Percentiles rank a stretch among this genome's conserved stretches.
Evolutionary conservation across 2,329 filamentous ascomycete genomes (phyloP).

Genomic region (Xylariaceae sp.): DNA sequence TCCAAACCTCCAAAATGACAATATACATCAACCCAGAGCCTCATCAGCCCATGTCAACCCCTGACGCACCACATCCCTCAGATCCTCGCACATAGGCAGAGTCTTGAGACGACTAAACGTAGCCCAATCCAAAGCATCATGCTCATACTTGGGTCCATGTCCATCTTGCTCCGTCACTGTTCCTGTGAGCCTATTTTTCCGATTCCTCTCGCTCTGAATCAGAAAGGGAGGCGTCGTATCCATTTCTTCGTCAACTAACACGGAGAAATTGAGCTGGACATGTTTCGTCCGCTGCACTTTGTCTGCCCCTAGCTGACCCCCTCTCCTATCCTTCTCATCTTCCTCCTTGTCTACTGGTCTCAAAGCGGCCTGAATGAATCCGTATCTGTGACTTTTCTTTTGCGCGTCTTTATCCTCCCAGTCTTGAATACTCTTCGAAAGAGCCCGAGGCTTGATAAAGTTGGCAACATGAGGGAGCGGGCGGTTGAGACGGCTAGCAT

Average conservation of each 20-base stretch:
- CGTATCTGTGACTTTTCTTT: too few species aligned
- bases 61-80: constrained; percentile 22
- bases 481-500: too few species aligned
- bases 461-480: too few species aligned
- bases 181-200: background rate
- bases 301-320: too few species aligned
- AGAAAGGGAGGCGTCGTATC: constrained; percentile 23
- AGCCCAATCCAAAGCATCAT: constrained; percentile 30
- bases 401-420: too few species aligned
- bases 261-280: constrained; percentile 27
- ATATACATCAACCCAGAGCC: constrained; percentile 16
- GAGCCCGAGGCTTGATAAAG: too few species aligned
- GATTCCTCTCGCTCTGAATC: background rate
- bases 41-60: constrained; percentile 25
- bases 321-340: too few species aligned
- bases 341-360: too few species aligned
- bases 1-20: background rate
- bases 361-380: too few species aligned
- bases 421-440: too few species aligned
- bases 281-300: constrained; percentile 13
- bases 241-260: constrained; percentile 26
- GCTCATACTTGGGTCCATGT: constrained; percentile 10
- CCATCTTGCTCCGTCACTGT: background rate
- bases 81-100: constrained; percentile 16
- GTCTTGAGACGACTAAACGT: constrained; percentile 18